Evolutionary conservation across 1,139 yeast genomes (phyloP).

Genomic region (Suhomyces chickasaworum): DNA sequence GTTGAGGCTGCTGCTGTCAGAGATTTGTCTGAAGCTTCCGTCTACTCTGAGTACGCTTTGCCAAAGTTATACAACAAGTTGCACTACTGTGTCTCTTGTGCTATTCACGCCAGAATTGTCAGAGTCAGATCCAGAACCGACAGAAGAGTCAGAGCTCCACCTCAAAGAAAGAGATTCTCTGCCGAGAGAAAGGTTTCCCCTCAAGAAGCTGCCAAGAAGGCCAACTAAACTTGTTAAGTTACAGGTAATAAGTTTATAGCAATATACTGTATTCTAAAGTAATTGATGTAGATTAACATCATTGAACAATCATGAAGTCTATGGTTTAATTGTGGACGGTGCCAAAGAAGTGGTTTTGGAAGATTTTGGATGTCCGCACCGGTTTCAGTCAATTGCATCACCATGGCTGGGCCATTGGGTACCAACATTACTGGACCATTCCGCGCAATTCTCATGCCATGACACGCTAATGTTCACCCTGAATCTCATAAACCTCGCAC

Average conservation of each 20-base stretch:
- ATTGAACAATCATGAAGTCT: too few species aligned
- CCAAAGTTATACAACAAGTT: slow-evolving; percentile 99
- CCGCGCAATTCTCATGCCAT: too few species aligned
- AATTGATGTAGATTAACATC: slow-evolving; percentile 7
- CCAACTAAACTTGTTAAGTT: slow-evolving; percentile 32
- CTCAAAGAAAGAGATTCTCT: slow-evolving; percentile 98
- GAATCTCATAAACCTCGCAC: too few species aligned
- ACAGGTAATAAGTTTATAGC: slow-evolving; percentile 11
- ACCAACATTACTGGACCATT: too few species aligned
- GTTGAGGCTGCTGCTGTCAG: slow-evolving; percentile 99
- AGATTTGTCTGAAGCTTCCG: slow-evolving; percentile 99
- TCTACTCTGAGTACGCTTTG: slow-evolving; percentile 97
- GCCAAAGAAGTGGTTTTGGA: too few species aligned
- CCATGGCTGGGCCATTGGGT: too few species aligned
- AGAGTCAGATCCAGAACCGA: slow-evolving; percentile 99
- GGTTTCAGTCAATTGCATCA: too few species aligned
- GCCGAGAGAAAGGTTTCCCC: slow-evolving; percentile 96
- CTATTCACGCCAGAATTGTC: slow-evolving; percentile 99
- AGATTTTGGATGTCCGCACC: too few species aligned
- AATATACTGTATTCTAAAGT: slow-evolving; percentile 11
- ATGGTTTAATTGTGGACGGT: too few species aligned
- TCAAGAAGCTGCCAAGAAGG: slow-evolving; percentile 97
- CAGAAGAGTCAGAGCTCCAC: slow-evolving; percentile 99
- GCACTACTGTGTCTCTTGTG: slow-evolving; percentile 99
- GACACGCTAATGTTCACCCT: too few species aligned